Percentiles rank a stretch among this genome's conserved stretches.
Evolutionary conservation across 768 basidiomycete genomes (phyloP).

Genomic region (Mycena maculata): DNA sequence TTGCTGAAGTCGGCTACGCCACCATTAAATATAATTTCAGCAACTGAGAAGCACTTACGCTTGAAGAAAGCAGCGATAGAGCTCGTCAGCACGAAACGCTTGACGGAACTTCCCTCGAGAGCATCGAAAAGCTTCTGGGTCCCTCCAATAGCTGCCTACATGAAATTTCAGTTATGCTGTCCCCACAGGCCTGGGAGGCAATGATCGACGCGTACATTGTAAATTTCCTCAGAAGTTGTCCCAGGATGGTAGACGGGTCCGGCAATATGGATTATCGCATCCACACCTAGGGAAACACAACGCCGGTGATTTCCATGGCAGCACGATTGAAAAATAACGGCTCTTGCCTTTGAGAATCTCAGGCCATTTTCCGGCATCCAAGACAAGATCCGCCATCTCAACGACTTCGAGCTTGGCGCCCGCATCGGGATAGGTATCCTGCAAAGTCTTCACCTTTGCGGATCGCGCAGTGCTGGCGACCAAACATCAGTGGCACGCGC

Average conservation of each 20-base stretch:
- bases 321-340: background rate
- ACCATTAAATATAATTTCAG: background rate
- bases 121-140: slow-evolving; percentile 43
- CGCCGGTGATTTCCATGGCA: slow-evolving; percentile 3
- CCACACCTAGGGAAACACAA: slow-evolving; percentile 14
- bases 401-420: slow-evolving; percentile 17
- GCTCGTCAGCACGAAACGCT: slow-evolving; percentile 39
- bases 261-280: slow-evolving; percentile 28
- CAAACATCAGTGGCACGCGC: background rate
- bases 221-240: slow-evolving; percentile 13
- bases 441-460: background rate
- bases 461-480: background rate
- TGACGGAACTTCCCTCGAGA: slow-evolving; percentile 37
- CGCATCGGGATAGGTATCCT: background rate
- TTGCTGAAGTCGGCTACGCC: slow-evolving; percentile 15
- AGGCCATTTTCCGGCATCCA: background rate
- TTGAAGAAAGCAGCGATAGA: slow-evolving; percentile 34
- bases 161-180: background rate
- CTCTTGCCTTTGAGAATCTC: background rate
- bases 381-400: slow-evolving; percentile 7
- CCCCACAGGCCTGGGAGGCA: background rate
- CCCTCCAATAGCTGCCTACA: slow-evolving; percentile 40
- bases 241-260: slow-evolving; percentile 19
- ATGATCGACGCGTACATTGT: slow-evolving; percentile 1
- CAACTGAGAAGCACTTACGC: background rate